Base-by-base conservation (phyloP, 2,329 filamentous ascomycete genomes). In the Fusarium sublunatum region DNA sequence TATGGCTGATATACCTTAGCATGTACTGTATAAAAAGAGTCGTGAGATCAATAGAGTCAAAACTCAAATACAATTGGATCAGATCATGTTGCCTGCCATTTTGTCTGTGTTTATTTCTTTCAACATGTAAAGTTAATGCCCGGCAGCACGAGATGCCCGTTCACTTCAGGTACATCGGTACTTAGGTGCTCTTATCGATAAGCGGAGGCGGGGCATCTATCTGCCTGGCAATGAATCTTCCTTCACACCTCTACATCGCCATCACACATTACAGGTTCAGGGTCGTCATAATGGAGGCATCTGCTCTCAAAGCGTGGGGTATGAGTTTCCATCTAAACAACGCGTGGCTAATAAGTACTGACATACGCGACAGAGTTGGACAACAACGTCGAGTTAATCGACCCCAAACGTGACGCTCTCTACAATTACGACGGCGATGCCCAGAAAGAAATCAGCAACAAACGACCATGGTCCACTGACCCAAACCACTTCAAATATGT, bases 401-500 rank as follows among this genome's bases (percentile, higher is more conserved):
- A 99, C 75, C 86, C 91, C 49, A 87, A 87, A 68, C 91, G 92
- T 72, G 95, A 99, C 78, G 92, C 92, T 41, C 91, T 99, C 70
- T 99, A 97, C 82, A 84, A 86, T 72, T 97, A 95, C 81, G 86
- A 93, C 66, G 76, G 82, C 61, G 82, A 82, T 3, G 85, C 86
- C 39, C 90, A 95, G 71, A 91, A 90, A 73, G 79, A 83, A 34
- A 84, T 91, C 65, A 84, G 83, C 61, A 78, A 83, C 10, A 81
- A 83, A 22, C 85, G 85, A 50, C 93, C 93, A 60, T 98, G 95
- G 95, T 81, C 80, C 45, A 82, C 81, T 42, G 88, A 97, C 73
- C 89, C 90, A 0, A 85, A 92, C 76, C 89, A 97, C 82, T 99
- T 98, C 86, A 96, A 94, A 75, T 86, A 91, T 50, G 92, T 98